A percentile compares a stretch with the other conserved stretches of the same genome.
These are phyloP conservation scores for Blastocystis sp. DNA, from an alignment of 352 stramenopile species.

Conservation along the genomic window DNA sequence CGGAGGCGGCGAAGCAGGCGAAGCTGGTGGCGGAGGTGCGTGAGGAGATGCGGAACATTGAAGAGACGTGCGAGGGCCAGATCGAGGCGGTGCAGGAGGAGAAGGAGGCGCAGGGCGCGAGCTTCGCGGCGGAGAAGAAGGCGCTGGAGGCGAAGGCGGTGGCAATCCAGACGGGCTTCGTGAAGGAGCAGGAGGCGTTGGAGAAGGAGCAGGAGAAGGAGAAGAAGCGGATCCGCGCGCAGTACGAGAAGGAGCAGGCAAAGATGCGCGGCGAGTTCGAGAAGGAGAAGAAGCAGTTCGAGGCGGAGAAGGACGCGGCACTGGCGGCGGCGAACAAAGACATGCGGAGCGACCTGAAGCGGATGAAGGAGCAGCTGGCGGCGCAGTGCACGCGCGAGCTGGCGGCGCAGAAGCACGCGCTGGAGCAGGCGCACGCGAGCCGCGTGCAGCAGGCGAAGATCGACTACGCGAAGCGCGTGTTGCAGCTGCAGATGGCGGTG, in stretches of 20 bases:
- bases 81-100: slow-evolving; percentile 28
- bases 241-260: slow-evolving; percentile 59
- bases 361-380: slow-evolving; percentile 18
- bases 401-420: neutral
- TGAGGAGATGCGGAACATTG: slow-evolving; percentile 55
- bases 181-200: slow-evolving; percentile 31
- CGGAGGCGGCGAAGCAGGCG: neutral
- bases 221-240: slow-evolving; percentile 40
- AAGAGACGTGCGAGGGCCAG: slow-evolving; percentile 32
- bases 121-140: slow-evolving; percentile 44
- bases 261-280: slow-evolving; percentile 36
- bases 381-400: neutral
- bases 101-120: slow-evolving; percentile 30
- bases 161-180: slow-evolving; percentile 16
- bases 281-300: slow-evolving; percentile 56
- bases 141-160: slow-evolving; percentile 1
- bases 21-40: slow-evolving; percentile 49
- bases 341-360: slow-evolving; percentile 13
- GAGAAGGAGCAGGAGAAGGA: slow-evolving; percentile 41
- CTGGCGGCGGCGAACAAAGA: slow-evolving; percentile 15
- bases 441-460: neutral
- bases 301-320: slow-evolving; percentile 39
- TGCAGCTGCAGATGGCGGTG: slow-evolving; percentile 19
- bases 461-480: neutral
- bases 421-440: neutral